Conservation (phyloP, 2,329 filamentous ascomycete genomes). For the Colletotrichum spaethianum region DNA sequence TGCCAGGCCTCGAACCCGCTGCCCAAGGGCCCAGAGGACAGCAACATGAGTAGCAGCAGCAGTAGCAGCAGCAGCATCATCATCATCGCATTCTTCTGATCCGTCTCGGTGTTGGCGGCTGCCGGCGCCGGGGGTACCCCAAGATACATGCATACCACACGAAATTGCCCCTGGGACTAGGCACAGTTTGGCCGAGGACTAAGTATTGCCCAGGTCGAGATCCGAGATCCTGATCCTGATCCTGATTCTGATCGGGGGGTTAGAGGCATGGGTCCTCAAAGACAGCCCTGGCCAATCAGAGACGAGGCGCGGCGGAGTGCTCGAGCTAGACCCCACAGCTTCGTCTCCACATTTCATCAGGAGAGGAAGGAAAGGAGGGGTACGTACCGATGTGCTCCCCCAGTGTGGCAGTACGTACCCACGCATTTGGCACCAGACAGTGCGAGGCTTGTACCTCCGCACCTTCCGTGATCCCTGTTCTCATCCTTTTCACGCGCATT, state of each 20-base stretch:
- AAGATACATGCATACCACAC: conserved; percentile 21
- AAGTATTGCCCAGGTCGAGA: conserved; percentile 33
- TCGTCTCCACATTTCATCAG: conserved; percentile 1
- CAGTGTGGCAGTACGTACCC: not conserved
- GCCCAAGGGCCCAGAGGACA: not conserved
- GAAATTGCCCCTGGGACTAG: conserved; percentile 22
- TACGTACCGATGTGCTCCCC: conserved; percentile 15
- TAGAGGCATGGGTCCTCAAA: not conserved
- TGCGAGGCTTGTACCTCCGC: conserved; percentile 1
- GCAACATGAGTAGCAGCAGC: not conserved
- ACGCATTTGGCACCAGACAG: not conserved
- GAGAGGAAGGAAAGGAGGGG: not conserved
- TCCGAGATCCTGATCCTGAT: conserved; percentile 39
- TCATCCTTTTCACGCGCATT: conserved; percentile 18
- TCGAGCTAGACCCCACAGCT: conserved; percentile 4
- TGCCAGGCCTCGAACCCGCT: no score
- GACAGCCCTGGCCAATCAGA: not conserved
- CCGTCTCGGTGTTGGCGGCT: conserved; percentile 16
- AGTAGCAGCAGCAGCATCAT: not conserved
- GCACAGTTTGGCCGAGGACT: conserved; percentile 21
- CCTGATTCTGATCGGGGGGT: conserved; percentile 30
- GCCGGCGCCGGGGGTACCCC: conserved; percentile 23
- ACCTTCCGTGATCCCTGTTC: conserved; percentile 22
- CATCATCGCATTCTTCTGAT: not conserved
- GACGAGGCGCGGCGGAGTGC: not conserved